Conservation (phyloP, 371 early-diverging fungal genomes). For the Synchytrium microbalum region DNA sequence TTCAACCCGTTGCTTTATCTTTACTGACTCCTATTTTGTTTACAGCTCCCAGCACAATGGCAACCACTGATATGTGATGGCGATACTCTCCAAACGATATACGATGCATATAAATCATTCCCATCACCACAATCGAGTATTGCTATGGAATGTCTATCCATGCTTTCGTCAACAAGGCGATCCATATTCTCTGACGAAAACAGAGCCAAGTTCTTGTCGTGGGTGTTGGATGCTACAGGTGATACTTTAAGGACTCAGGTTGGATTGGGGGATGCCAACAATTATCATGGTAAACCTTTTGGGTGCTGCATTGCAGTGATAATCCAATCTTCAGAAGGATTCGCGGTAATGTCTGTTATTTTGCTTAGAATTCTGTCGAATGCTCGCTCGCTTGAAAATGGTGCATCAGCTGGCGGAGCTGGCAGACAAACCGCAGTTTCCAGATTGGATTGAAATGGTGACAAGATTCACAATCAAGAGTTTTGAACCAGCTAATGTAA, state of each 20-base stretch:
- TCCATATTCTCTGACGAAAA: constrained; percentile 72
- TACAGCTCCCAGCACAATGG: constrained; percentile 75
- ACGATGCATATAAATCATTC: constrained; percentile 57
- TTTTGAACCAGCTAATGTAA: constrained; percentile 67
- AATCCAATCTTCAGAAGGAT: constrained; percentile 2
- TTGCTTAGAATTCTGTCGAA: constrained; percentile 60
- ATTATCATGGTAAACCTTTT: constrained; percentile 50
- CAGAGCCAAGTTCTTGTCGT: constrained; percentile 56
- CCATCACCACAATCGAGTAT: constrained; percentile 42
- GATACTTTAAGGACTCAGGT: constrained; percentile 54
- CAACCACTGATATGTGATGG: constrained; percentile 58
- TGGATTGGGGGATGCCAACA: constrained; percentile 63
- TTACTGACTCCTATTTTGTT: constrained; percentile 22
- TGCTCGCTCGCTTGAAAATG: constrained; percentile 71
- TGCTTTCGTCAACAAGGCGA: constrained; percentile 70
- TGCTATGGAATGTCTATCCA: constrained; percentile 75
- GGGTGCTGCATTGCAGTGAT: background rate
- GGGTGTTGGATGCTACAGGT: constrained; percentile 61
- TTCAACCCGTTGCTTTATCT: background rate
- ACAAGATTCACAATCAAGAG: constrained; percentile 68
- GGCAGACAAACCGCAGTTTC: constrained; percentile 55
- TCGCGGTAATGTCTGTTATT: background rate
- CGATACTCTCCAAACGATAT: constrained; percentile 61
- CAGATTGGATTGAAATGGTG: constrained; percentile 63
- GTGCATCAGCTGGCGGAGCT: constrained; percentile 74